Evolutionary conservation across 164 flowering plant species (phyloP).

Genomic region (grape (Vitis vinifera)): ASM3070453v1 NC_081812.1:12163501-12164000

Average conservation of each 20-base stretch:
- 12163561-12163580: not conserved
- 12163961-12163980: slow-evolving; percentile 85
- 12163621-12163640: not conserved
- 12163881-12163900: not conserved
- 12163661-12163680: not conserved
- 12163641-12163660: not conserved
- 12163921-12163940: slow-evolving; percentile 91
- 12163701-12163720: not conserved
- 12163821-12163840: too few relatives aligned
- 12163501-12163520: not conserved
- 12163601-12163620: not conserved
- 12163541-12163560: not conserved
- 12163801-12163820: too few relatives aligned
- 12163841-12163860: too few relatives aligned
- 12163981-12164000: slow-evolving; percentile 59
- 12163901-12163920: not conserved
- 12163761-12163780: too few relatives aligned
- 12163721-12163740: not conserved
- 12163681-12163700: not conserved
- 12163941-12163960: slow-evolving; percentile 98
- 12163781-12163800: too few relatives aligned
- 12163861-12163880: too few relatives aligned
- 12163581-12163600: not conserved
- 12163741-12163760: too few relatives aligned
- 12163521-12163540: not conserved